These are phyloP conservation scores for Epichloe bromicola DNA, from an alignment of 2,329 filamentous ascomycete species.

Conservation along the genomic window DNA sequence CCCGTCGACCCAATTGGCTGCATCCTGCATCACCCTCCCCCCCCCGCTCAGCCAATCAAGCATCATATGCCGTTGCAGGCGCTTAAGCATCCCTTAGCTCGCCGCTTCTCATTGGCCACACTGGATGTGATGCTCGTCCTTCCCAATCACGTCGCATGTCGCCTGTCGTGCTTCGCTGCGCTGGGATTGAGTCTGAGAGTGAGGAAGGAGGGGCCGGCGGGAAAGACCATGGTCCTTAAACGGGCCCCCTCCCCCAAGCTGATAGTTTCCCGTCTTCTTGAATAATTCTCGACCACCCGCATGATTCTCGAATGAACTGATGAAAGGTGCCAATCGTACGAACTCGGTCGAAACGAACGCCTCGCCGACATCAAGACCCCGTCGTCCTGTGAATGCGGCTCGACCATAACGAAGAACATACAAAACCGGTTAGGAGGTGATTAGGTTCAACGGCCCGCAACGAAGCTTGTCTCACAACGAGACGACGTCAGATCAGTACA, in stretches of 20 bases:
- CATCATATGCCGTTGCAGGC: constrained; percentile 15
- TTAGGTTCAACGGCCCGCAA: not conserved
- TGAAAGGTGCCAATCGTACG: not conserved
- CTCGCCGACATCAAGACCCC: not conserved
- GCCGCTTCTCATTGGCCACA: constrained; percentile 15
- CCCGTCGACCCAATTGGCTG: constrained; percentile 13
- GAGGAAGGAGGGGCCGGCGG: not conserved
- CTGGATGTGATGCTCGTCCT: constrained; percentile 3
- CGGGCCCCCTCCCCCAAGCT: constrained; percentile 12
- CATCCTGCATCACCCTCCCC: constrained; percentile 7
- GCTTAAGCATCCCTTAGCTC: constrained; percentile 16
- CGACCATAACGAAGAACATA: not conserved
- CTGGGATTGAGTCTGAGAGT: not conserved
- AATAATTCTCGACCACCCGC: not conserved
- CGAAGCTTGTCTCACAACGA: not conserved
- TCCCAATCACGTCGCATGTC: constrained; percentile 6
- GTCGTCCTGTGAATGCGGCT: not conserved
- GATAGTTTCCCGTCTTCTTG: not conserved
- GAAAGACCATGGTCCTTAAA: constrained; percentile 4
- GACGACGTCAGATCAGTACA: not conserved
- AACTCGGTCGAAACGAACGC: not conserved
- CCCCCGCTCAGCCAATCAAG: constrained; percentile 15
- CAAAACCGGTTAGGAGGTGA: not conserved
- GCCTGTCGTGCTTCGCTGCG: constrained; percentile 5
- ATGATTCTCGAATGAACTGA: not conserved